Evolutionary conservation across 148 eudicot genomes (phyloP).

Genomic region (Persicaria tinctoria): DNA sequence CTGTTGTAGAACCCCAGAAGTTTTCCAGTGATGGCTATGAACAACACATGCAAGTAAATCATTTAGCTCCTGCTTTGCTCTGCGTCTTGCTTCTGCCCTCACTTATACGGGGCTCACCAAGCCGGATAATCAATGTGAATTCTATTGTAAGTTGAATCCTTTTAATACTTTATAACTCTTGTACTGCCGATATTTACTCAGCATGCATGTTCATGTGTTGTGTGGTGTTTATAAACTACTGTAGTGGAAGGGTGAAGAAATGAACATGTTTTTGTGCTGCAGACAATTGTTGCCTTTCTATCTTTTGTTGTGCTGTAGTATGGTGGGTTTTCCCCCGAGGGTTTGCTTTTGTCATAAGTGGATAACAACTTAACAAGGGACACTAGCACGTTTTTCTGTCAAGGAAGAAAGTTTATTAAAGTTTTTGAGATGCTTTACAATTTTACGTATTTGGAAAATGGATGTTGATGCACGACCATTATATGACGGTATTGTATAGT

Average conservation of each 20-base stretch:
- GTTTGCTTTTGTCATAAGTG: background rate
- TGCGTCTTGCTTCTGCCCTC: conserved; percentile 85
- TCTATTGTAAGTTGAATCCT: conserved; percentile 58
- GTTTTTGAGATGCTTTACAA: background rate
- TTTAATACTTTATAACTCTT: background rate
- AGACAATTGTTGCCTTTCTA: background rate
- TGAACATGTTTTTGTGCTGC: background rate
- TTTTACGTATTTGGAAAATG: background rate
- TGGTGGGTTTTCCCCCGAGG: background rate
- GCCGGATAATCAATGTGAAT: conserved; percentile 86
- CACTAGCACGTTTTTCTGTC: background rate
- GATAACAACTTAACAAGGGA: background rate
- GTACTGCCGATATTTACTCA: background rate
- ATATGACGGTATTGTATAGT: background rate
- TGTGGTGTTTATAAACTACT: background rate
- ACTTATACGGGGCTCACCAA: conserved; percentile 85
- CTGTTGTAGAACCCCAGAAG: conserved; percentile 70
- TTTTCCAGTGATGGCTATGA: conserved; percentile 81
- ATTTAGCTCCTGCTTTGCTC: conserved; percentile 86
- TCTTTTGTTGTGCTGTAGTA: conserved; percentile 1
- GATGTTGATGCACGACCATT: background rate
- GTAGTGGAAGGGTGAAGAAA: background rate
- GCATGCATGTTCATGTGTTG: background rate
- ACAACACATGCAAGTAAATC: conserved; percentile 98
- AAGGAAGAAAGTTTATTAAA: background rate